phyloP scores from a whole-genome alignment of 805 yeast genomes.

The Pichia exigua region DNA sequence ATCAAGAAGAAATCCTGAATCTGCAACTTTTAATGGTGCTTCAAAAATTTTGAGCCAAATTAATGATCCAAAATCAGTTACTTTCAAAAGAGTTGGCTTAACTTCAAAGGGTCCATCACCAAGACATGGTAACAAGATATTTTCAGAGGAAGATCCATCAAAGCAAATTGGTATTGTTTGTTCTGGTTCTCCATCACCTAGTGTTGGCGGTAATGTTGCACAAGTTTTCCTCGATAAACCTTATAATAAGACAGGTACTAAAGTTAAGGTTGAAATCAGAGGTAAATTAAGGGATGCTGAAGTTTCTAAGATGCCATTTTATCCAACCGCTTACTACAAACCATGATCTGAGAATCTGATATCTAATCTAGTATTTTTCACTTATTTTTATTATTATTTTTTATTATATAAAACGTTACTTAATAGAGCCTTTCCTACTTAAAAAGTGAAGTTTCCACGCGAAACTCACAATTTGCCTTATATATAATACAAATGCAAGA shows the following conservation, averaged over 20 bases:
- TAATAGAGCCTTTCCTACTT: not conserved
- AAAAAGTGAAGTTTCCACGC: not conserved
- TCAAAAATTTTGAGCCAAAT: constrained; percentile 62
- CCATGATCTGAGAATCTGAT: not conserved
- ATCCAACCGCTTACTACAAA: constrained; percentile 63
- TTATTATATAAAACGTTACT: not conserved
- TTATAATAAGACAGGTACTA: constrained; percentile 65
- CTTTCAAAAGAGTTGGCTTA: constrained; percentile 68
- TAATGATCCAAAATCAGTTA: constrained; percentile 47
- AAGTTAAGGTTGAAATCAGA: constrained; percentile 67
- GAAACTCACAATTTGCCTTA: not conserved
- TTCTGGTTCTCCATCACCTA: constrained; percentile 58
- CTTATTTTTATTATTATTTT: not conserved
- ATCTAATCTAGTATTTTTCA: not conserved
- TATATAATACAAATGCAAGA: not conserved
- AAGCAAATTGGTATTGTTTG: constrained; percentile 45
- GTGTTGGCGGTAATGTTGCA: constrained; percentile 72
- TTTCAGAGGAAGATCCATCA: constrained; percentile 41
- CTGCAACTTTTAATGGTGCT: constrained; percentile 66
- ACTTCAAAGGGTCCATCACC: constrained; percentile 85
- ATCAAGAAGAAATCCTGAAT: constrained; percentile 48
- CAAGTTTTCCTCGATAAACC: constrained; percentile 80
- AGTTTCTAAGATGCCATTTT: constrained; percentile 81
- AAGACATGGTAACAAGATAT: constrained; percentile 66
- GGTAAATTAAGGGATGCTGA: constrained; percentile 72